Evolutionary conservation across 345 rosid genomes (phyloP).

Genomic region (Viola odorata): DNA sequence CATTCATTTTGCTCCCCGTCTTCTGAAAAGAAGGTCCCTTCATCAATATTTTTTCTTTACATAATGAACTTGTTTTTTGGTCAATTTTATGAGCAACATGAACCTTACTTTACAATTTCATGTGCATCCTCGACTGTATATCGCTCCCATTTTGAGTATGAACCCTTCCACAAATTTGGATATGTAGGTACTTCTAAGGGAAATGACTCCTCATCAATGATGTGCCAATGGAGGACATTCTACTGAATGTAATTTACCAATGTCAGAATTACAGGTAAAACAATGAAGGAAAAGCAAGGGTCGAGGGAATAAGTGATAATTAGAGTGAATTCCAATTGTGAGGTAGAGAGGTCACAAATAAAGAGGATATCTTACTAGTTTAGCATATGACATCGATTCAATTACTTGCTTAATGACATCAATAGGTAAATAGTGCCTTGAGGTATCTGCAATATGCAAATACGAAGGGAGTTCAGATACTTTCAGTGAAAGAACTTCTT

Average conservation of each 20-base stretch:
- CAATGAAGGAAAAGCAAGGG: conserved; percentile 9
- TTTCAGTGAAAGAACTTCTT: conserved; percentile 2
- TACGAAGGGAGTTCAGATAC: conserved; percentile 1
- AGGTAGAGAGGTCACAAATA: conserved; percentile 12
- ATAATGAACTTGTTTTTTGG: background rate
- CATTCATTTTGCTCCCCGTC: background rate
- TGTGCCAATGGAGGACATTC: conserved; percentile 99
- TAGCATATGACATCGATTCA: conserved; percentile 94
- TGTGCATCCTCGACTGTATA: conserved; percentile 87
- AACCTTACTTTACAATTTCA: conserved; percentile 73
- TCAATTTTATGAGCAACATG: background rate
- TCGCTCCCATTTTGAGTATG: conserved; percentile 84
- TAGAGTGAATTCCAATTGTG: conserved; percentile 8
- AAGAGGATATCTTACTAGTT: conserved; percentile 58
- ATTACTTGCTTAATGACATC: conserved; percentile 72
- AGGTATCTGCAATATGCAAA: conserved; percentile 58
- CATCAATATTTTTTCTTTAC: background rate
- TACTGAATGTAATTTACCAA: conserved; percentile 41
- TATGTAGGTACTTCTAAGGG: conserved; percentile 82
- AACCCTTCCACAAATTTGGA: conserved; percentile 87
- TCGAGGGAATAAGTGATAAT: conserved; percentile 4
- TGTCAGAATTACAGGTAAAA: conserved; percentile 22
- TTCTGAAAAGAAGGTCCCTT: background rate
- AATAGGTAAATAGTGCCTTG: conserved; percentile 77
- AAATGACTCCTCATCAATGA: conserved; percentile 84